Conservation (phyloP, 495 filamentous ascomycete species). For the Penicillium herquei region DNA sequence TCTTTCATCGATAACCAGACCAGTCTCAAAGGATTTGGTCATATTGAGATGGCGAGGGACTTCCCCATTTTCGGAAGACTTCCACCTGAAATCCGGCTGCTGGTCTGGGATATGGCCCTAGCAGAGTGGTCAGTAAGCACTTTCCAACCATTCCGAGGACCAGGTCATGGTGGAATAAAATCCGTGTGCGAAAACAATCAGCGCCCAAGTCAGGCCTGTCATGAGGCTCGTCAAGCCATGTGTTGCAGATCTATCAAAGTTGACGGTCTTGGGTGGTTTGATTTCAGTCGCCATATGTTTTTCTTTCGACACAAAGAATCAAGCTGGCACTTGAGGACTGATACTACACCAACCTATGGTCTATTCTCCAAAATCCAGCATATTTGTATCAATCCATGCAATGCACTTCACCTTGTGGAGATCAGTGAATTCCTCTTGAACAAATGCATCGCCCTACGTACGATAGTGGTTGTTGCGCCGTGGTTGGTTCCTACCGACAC, state of each 20-base stretch:
- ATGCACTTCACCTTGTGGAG: not conserved
- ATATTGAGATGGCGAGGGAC: not conserved
- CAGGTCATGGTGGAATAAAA: not conserved
- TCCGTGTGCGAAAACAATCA: not conserved
- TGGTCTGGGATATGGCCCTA: not conserved
- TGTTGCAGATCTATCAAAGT: not conserved
- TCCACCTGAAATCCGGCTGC: not conserved
- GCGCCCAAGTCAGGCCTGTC: not conserved
- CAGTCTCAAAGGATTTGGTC: too few species aligned
- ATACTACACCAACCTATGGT: not conserved
- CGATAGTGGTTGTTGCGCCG: not conserved
- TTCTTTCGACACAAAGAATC: not conserved
- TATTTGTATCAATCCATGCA: not conserved
- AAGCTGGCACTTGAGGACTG: not conserved
- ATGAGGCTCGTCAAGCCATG: not conserved
- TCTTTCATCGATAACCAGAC: too few species aligned
- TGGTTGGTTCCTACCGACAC: not conserved
- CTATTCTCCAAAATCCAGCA: not conserved
- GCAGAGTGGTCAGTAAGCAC: not conserved
- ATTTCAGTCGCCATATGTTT: not conserved
- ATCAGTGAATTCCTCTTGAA: not conserved
- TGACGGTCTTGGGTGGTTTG: not conserved
- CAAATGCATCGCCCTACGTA: not conserved
- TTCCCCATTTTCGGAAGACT: not conserved
- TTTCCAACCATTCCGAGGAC: not conserved